These are phyloP conservation scores for Fagopyrum tataricum DNA, from an alignment of 148 eudicot genomes.

Conservation along the genomic window DNA sequence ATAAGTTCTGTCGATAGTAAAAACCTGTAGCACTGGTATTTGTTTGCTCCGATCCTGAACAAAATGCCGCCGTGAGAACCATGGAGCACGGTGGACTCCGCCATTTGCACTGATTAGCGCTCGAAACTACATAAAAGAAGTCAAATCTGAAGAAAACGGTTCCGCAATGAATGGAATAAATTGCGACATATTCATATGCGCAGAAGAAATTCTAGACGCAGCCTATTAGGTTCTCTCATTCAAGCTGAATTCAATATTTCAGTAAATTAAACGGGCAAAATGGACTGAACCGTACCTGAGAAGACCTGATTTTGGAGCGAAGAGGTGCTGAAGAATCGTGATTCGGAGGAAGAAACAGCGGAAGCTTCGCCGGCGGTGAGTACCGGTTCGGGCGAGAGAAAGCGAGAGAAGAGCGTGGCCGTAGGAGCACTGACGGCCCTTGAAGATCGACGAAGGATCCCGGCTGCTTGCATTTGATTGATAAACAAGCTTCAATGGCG, in stretches of 20 bases:
- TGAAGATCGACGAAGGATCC: slow-evolving; percentile 30
- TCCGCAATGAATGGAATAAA: neutral
- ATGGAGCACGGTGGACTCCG: neutral
- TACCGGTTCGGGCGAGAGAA: slow-evolving; percentile 10
- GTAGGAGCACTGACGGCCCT: slow-evolving; percentile 18
- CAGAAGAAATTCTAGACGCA: neutral
- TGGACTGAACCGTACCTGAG: slow-evolving; percentile 18
- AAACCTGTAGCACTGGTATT: slow-evolving; percentile 3
- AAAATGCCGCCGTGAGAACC: neutral
- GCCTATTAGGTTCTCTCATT: neutral
- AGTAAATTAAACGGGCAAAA: neutral
- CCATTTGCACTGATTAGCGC: neutral
- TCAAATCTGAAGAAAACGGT: neutral
- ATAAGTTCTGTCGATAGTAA: neutral
- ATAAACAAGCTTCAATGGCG: neutral
- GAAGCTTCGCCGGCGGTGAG: slow-evolving; percentile 6
- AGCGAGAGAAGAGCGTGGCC: neutral
- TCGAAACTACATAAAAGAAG: neutral
- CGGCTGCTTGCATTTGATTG: slow-evolving; percentile 30
- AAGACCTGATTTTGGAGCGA: slow-evolving; percentile 7
- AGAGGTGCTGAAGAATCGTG: slow-evolving; percentile 17
- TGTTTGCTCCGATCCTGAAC: slow-evolving; percentile 4
- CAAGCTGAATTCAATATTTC: neutral
- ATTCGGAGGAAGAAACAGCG: slow-evolving; percentile 13
- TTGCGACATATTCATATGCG: neutral